Evolutionary conservation across 257 asterid species (phyloP).

Genomic region (Eustoma russellianum): DNA sequence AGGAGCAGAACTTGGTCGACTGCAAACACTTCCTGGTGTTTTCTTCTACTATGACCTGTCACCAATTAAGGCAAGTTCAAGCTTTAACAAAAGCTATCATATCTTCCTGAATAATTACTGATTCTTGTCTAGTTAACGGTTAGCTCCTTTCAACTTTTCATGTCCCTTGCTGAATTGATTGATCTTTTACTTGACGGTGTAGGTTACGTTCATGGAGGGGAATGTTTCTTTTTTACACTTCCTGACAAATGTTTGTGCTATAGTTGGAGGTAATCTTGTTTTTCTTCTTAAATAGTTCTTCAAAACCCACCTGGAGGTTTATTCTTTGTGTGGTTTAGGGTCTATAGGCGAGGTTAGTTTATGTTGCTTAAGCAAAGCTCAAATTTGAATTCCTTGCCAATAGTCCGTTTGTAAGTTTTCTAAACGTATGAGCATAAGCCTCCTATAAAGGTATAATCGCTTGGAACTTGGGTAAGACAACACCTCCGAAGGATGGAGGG

Average conservation of each 20-base stretch:
- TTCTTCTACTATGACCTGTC: constrained; percentile 92
- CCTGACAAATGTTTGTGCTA: constrained; percentile 90
- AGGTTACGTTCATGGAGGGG: constrained; percentile 82
- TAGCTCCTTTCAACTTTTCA: not conserved
- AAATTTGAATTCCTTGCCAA: too few species aligned
- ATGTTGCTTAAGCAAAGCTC: too few species aligned
- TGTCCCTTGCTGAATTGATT: not conserved
- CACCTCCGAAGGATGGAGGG: too few species aligned
- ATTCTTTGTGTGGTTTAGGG: too few species aligned
- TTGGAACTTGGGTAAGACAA: too few species aligned
- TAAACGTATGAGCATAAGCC: too few species aligned
- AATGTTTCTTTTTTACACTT: constrained; percentile 82
- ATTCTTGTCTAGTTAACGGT: not conserved
- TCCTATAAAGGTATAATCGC: too few species aligned
- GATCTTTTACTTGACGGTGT: constrained; percentile 13
- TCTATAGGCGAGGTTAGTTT: too few species aligned
- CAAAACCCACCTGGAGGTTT: too few species aligned
- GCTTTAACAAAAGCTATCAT: not conserved
- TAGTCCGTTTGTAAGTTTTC: too few species aligned
- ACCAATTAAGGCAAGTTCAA: constrained; percentile 70
- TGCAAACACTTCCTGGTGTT: constrained; percentile 80
- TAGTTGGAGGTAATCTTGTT: constrained; percentile 65
- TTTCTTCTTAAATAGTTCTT: not conserved
- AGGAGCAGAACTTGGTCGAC: constrained; percentile 63
- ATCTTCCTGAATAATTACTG: too few species aligned